phyloP scores from a whole-genome alignment of 345 rosid genomes.

The Arabidopsis suecica region DNA sequence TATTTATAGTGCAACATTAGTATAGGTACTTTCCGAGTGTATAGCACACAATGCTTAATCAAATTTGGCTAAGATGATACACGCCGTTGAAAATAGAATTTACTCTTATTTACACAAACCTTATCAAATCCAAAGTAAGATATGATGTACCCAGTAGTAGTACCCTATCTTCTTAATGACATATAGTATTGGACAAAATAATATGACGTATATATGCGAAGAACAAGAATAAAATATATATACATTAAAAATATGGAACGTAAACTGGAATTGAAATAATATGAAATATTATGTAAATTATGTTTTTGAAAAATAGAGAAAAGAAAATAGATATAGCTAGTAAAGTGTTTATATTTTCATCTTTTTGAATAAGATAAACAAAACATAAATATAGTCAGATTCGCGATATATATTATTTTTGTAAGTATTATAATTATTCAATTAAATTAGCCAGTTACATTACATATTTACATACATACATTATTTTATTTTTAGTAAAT shows the following conservation, averaged over 20 bases:
- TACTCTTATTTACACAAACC: slow-evolving; percentile 26
- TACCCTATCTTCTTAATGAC: slow-evolving; percentile 7
- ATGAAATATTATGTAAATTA: not conserved
- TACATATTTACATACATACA: not conserved
- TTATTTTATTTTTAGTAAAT: not conserved
- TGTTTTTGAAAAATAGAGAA: not conserved
- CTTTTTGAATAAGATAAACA: not conserved
- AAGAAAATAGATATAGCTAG: not conserved
- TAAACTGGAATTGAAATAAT: not conserved
- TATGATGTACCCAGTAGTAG: not conserved
- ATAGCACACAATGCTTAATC: slow-evolving; percentile 28
- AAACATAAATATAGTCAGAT: slow-evolving; percentile 6
- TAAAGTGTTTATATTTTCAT: not conserved
- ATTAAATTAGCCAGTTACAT: not conserved
- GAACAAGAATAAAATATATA: not conserved
- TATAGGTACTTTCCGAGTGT: slow-evolving; percentile 13
- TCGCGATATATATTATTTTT: not conserved
- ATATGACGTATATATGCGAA: slow-evolving; percentile 15
- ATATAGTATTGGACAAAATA: not conserved
- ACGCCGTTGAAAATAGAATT: slow-evolving; percentile 36
- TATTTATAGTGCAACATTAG: slow-evolving; percentile 18
- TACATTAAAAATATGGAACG: not conserved
- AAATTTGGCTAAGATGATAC: slow-evolving; percentile 23
- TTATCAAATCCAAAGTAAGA: slow-evolving; percentile 27
- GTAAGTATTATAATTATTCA: not conserved